Evolutionary conservation across 2,329 filamentous ascomycete genomes (phyloP), one percentile per base, ranked within the genome.

Genomic region (Aureobasidium subglaciale): DNA sequence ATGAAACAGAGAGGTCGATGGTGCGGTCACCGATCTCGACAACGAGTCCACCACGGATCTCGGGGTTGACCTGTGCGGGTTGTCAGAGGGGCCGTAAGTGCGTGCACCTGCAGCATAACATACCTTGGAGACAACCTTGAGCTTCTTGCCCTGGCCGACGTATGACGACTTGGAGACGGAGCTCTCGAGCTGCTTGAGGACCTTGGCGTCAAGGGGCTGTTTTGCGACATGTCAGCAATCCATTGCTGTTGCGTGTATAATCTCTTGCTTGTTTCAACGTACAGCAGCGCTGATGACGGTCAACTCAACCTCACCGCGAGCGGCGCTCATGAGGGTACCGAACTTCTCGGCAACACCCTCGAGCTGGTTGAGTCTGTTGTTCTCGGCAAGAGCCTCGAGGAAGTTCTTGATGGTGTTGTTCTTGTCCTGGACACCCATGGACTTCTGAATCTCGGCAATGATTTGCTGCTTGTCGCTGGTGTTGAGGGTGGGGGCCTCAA

Each of bases 1-100:
- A 81, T 48, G 92, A 92, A 69, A 99, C 91, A 76, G 87, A 93
- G 66, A 96, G 87, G 77, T 99, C 93, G 71, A 99, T 96, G 73
- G 92, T 97, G 71, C 92, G 88, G 82, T 97, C 92, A 69, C 91
- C 92, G 65, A 97, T 87, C 79, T 97, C 92, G 70, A 99, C 92
- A 63, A 99, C 77, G 64, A 99, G 85, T 60, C 93, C 93, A 64
- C 93, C 93, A 63, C 95, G 77, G 70, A 99, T 92, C 58, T 97
- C 92, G 60, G 92, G 82, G 83, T 96, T 93, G 74, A 97, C 88
- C 88, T 90, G 62, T 27, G 25, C 24, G 29, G 48, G 24, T 25
- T 56, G 29, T 38, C 32, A 58, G 66, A 58, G 61, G 58, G 22
- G 7, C 16, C 15, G 16, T 7, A 15, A 11, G 42, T 27, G n/a